Percentiles rank a stretch among this genome's conserved stretches.
Evolutionary conservation across 2,329 filamentous ascomycete species (phyloP).

Genomic region (Pochonia chlamydosporia): DNA sequence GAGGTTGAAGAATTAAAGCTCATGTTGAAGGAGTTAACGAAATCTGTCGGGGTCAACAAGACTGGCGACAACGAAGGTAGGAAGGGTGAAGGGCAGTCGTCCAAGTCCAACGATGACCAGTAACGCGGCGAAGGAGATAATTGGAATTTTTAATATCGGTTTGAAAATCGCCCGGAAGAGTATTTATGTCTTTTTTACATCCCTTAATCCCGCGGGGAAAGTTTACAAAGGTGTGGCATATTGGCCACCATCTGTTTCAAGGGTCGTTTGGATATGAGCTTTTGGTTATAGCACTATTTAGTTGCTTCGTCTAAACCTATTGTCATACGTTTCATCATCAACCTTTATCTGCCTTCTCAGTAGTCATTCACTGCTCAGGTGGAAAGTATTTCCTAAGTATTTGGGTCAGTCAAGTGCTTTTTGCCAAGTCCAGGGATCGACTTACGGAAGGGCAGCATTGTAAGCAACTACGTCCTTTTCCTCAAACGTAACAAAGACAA

Average conservation of each 20-base stretch:
- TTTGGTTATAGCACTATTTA: too few relatives aligned
- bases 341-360: not conserved
- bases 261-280: too few relatives aligned
- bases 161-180: too few relatives aligned
- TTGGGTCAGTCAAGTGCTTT: not conserved
- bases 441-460: slow-evolving; percentile 62
- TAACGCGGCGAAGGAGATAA: not conserved
- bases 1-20: slow-evolving; percentile 54
- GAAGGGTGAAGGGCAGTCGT: not conserved
- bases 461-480: slow-evolving; percentile 74
- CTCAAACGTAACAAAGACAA: slow-evolving; percentile 83
- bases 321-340: too few relatives aligned
- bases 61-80: not conserved
- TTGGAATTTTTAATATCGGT: not conserved
- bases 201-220: not conserved
- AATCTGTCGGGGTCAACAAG: not conserved
- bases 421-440: not conserved
- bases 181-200: not conserved
- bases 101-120: not conserved
- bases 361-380: slow-evolving; percentile 6
- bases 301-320: not conserved
- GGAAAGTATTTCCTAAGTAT: slow-evolving; percentile 19
- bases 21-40: slow-evolving; percentile 31
- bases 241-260: too few relatives aligned
- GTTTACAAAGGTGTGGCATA: not conserved